These are phyloP conservation scores for Hordeum pubiflorum DNA, from an alignment of 202 grass and related monocot species.

Conservation along the genomic window DNA sequence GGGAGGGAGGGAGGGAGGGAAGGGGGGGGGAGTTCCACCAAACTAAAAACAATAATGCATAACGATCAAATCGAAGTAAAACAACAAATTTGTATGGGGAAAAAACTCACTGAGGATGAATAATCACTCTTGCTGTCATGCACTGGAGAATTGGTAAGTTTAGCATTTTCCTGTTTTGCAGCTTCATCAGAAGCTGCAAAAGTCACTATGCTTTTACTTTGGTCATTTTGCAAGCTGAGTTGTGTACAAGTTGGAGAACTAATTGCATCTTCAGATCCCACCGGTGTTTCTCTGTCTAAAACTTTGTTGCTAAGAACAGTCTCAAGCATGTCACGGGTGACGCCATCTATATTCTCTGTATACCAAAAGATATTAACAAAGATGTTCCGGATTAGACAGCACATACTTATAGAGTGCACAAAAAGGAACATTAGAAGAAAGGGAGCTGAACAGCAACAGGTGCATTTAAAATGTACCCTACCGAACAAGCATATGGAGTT, in stretches of 20 bases:
- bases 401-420: neutral
- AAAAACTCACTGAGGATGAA: constrained; percentile 65
- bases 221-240: constrained; percentile 51
- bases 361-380: constrained; percentile 21
- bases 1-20: neutral
- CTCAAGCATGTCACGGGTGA: constrained; percentile 39
- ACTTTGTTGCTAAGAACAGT: constrained; percentile 51
- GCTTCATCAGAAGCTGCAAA: constrained; percentile 50
- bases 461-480: neutral
- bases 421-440: neutral
- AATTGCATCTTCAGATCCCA: constrained; percentile 61
- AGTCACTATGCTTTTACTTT: constrained; percentile 48
- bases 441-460: neutral
- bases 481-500: neutral
- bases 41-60: neutral
- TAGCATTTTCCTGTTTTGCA: constrained; percentile 51
- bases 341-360: constrained; percentile 52
- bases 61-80: constrained; percentile 8
- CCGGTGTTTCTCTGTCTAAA: constrained; percentile 65
- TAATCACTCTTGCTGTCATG: constrained; percentile 67
- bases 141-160: constrained; percentile 46
- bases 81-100: neutral
- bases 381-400: neutral
- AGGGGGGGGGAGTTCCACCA: neutral
- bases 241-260: constrained; percentile 65